These are phyloP conservation scores for Umbelopsis ramanniana DNA, from an alignment of 192 early-diverging fungal genomes.

Conservation along the genomic window DNA sequence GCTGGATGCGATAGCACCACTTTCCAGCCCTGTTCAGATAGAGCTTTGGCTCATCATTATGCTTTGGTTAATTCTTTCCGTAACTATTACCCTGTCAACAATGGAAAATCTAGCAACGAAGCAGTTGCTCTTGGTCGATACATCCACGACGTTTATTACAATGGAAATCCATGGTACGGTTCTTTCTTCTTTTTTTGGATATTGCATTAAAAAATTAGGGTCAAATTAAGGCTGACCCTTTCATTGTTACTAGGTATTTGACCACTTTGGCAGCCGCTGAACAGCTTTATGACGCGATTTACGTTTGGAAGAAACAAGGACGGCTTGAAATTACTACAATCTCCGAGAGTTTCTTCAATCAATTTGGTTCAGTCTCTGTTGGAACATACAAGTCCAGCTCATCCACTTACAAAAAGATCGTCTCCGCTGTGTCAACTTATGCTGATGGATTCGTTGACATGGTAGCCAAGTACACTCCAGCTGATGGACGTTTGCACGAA, in stretches of 20 bases:
- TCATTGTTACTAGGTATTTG: not conserved
- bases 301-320: constrained; percentile 18
- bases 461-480: not conserved
- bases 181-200: too few species aligned
- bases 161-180: constrained; percentile 12
- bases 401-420: constrained; percentile 5
- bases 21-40: constrained; percentile 17
- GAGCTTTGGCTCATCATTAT: constrained; percentile 14
- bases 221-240: too few species aligned
- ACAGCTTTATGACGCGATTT: constrained; percentile 9
- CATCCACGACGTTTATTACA: not conserved
- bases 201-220: too few species aligned
- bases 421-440: not conserved
- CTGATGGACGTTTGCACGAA: not conserved
- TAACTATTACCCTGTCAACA: not conserved
- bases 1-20: constrained; percentile 15
- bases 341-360: constrained; percentile 3
- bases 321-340: not conserved
- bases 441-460: constrained; percentile 14
- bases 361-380: not conserved
- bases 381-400: constrained; percentile 12
- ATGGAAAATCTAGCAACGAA: not conserved
- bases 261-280: constrained; percentile 15
- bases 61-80: not conserved
- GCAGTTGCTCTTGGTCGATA: constrained; percentile 11